Evolutionary conservation across 257 asterid species (phyloP).

Genomic region (Solanum pinnatisectum): DNA sequence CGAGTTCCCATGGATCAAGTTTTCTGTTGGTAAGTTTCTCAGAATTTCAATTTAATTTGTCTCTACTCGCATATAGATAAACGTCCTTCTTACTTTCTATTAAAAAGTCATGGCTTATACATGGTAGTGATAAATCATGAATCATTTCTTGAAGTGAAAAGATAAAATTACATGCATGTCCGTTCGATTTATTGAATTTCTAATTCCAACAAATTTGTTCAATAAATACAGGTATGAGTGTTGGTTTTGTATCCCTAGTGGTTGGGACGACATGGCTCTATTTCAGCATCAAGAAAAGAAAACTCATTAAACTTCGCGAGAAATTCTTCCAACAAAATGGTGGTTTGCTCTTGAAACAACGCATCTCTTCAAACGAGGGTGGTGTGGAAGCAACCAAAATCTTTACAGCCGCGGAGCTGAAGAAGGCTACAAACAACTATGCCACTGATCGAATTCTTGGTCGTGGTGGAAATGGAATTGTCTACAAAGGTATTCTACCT

Average conservation of each 20-base stretch:
- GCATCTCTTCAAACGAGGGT: conserved; percentile 29
- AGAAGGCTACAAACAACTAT: neutral
- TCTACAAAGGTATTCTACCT: conserved; percentile 38
- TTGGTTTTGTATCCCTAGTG: conserved; percentile 47
- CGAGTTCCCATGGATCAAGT: conserved; percentile 34
- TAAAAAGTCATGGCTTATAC: too few species aligned
- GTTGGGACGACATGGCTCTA: conserved; percentile 39
- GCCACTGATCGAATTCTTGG: conserved; percentile 45
- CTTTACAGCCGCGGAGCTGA: neutral
- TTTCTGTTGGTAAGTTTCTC: conserved; percentile 17
- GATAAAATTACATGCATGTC: neutral
- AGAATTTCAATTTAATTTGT: neutral
- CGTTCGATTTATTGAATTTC: too few species aligned
- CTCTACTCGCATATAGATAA: too few species aligned
- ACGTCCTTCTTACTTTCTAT: too few species aligned
- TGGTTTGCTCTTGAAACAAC: conserved; percentile 47
- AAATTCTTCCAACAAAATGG: conserved; percentile 74
- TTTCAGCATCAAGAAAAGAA: conserved; percentile 37
- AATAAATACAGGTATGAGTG: conserved; percentile 35
- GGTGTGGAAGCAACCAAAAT: conserved; percentile 10
- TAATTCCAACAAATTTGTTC: neutral
- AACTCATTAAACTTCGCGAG: conserved; percentile 28
- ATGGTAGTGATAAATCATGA: too few species aligned
- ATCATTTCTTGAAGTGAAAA: too few species aligned
- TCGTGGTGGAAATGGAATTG: conserved; percentile 52